These are phyloP conservation scores for Paraphoma chrysanthemicola DNA, from an alignment of 2,329 filamentous ascomycete species.

Conservation along the genomic window DNA sequence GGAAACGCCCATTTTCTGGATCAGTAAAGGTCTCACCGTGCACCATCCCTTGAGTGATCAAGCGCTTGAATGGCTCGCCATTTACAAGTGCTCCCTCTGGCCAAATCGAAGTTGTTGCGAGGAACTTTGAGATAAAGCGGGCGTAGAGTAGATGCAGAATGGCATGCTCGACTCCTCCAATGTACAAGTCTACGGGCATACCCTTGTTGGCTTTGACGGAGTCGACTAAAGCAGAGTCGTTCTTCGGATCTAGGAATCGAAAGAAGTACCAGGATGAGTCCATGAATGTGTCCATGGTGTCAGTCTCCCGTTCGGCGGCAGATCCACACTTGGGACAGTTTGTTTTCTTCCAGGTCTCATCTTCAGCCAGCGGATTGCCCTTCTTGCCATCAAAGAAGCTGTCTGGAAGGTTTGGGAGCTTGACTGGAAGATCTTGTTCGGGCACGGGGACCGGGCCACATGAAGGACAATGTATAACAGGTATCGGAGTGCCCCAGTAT, in stretches of 20 bases:
- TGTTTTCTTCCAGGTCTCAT: conserved; percentile 76
- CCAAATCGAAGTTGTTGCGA: conserved; percentile 64
- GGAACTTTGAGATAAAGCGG: conserved; percentile 88
- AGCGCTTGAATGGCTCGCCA: conserved; percentile 79
- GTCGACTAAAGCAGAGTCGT: conserved; percentile 67
- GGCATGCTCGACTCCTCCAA: conserved; percentile 89
- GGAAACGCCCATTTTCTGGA: conserved; percentile 75
- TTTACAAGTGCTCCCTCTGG: conserved; percentile 44
- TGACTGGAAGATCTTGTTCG: conserved; percentile 75
- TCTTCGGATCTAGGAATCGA: conserved; percentile 76
- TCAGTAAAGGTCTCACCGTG: conserved; percentile 85
- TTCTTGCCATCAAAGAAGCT: conserved; percentile 73
- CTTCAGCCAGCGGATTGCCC: conserved; percentile 78
- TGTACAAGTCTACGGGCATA: conserved; percentile 85
- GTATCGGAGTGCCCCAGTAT: conserved; percentile 91
- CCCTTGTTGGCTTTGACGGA: conserved; percentile 61
- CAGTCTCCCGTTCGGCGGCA: conserved; percentile 80
- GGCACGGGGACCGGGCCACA: conserved; percentile 85
- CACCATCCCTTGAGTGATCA: conserved; percentile 92
- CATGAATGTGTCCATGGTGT: conserved; percentile 97
- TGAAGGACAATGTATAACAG: conserved; percentile 78
- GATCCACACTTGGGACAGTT: conserved; percentile 76
- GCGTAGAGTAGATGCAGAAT: conserved; percentile 90
- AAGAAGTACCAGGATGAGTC: conserved; percentile 95
- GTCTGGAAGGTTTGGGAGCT: conserved; percentile 71